Conservation (phyloP, 306 rosid genomes). For the Malus asiatica region DNA sequence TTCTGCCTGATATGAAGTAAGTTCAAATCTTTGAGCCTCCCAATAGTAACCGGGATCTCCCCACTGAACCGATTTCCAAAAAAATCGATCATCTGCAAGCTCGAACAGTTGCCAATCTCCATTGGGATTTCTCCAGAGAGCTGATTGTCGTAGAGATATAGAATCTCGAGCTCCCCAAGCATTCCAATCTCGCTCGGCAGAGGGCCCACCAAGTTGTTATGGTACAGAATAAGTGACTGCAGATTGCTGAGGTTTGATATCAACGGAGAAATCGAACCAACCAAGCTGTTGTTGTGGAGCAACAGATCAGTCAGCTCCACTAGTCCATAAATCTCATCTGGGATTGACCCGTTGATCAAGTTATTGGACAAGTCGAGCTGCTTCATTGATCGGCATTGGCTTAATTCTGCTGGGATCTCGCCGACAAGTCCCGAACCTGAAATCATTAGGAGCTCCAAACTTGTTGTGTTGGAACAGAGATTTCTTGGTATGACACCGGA, state of each 20-base stretch:
- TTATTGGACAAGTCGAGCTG: conserved; percentile 91
- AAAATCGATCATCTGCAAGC: conserved; percentile 79
- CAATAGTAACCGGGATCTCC: conserved; percentile 68
- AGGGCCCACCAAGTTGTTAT: conserved; percentile 64
- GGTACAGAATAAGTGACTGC: conserved; percentile 55
- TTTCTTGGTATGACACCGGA: conserved; percentile 54
- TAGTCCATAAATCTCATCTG: conserved; percentile 50
- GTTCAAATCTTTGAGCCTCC: conserved; percentile 60
- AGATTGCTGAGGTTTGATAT: conserved; percentile 62
- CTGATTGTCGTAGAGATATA: conserved; percentile 83
- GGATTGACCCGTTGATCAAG: conserved; percentile 68
- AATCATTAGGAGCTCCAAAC: conserved; percentile 54
- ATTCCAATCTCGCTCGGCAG: conserved; percentile 78
- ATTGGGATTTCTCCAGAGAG: conserved; percentile 62
- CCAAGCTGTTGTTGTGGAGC: conserved; percentile 79
- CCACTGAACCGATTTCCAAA: conserved; percentile 69
- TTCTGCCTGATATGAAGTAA: conserved; percentile 88
- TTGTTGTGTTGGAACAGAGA: conserved; percentile 68
- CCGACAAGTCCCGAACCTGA: conserved; percentile 51
- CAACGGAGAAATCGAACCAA: conserved; percentile 66
- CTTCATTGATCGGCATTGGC: conserved; percentile 52
- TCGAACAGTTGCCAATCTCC: conserved; percentile 82
- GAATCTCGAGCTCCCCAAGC: conserved; percentile 63
- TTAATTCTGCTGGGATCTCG: conserved; percentile 60
- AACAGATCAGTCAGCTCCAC: conserved; percentile 56